Percentiles rank a stretch among this genome's conserved stretches.
Evolutionary conservation across 495 filamentous ascomycete genomes (phyloP).

Genomic region (Penicillium atrosanguineum): DNA sequence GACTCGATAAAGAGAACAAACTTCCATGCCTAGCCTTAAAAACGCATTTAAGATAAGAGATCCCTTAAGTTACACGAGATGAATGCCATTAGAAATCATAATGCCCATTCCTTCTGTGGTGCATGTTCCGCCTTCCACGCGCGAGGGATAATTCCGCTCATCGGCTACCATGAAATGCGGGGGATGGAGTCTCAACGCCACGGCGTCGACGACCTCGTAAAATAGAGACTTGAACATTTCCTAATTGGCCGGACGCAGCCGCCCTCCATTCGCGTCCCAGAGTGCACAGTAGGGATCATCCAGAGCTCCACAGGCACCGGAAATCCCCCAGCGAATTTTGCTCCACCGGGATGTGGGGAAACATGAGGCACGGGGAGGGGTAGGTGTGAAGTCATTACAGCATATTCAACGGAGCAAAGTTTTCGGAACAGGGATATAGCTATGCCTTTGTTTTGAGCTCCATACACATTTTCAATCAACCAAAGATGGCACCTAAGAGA

Average conservation of each 20-base stretch:
- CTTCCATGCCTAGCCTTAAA: too few species aligned
- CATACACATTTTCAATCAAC: background rate
- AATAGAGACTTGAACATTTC: background rate
- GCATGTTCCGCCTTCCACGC: background rate
- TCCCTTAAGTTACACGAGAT: background rate
- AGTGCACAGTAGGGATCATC: background rate
- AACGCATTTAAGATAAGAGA: too few species aligned
- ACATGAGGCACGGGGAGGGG: background rate
- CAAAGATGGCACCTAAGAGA: slow-evolving; percentile 15
- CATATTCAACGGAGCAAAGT: background rate
- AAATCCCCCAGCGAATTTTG: slow-evolving; percentile 21
- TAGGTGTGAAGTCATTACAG: background rate
- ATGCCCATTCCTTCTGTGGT: background rate
- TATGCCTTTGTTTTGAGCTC: too few species aligned
- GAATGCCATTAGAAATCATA: too few species aligned
- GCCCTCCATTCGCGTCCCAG: background rate
- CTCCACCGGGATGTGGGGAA: slow-evolving; percentile 21
- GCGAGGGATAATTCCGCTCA: slow-evolving; percentile 1
- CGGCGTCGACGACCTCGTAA: background rate
- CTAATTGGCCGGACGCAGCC: background rate
- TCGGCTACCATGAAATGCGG: background rate
- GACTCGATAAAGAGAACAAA: too few species aligned
- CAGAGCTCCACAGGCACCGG: slow-evolving; percentile 6
- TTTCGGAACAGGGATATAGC: background rate
- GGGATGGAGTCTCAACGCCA: background rate